Evolutionary conservation across 2,329 filamentous ascomycete species (phyloP), one percentile per base, ranked within the genome.

Genomic region (Leptodontidium sp.): DNA sequence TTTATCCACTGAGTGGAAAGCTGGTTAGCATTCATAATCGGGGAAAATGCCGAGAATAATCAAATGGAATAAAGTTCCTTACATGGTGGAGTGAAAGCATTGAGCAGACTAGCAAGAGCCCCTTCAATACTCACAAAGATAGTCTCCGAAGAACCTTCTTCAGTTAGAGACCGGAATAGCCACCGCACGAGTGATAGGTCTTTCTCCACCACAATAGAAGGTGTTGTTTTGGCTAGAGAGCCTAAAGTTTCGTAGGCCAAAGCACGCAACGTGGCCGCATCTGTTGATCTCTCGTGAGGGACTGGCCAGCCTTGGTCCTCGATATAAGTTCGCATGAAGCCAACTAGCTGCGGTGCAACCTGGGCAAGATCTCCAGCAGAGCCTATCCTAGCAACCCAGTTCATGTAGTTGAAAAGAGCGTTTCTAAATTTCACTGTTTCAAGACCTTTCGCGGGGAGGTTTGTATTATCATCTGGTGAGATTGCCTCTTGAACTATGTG

Each of bases 221-320:
- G 87, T 4, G 87, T 88, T 72, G 90, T 88, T 65, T 86, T 87
- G 0, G 92, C 90, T 29, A 98, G 81, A 15, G 96, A 86, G 0
- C 95, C 96, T 49, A 98, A 93, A 0, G 93, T 94, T 78, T 98
- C 95, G 79, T 98, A 98, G 1, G 92, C 94, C 76, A 92, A 90
- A 6, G 90, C 90, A 50, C 95, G 89, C 53, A 97, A 83, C 3
- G 87, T 85, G 65, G 90, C 82, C 65, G 90, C 88, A 59, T 91
- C 88, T 12, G 84, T 79, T 1, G 86, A 85, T 63, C 84, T 78
- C 72, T 88, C 86, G 64, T 88, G 81, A 1, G 90, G 87, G 24
- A 82, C 82, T 1, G 94, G 94, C 94, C 94, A 98, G 6, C 94
- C 94, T 79, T 97, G 93, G 40, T 87, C 85, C 71, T 91, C 86